A percentile compares a stretch with the other conserved stretches of the same genome.
Conservation (phyloP, 306 rosid genomes). For the Mimosa bimucronata region DNA sequence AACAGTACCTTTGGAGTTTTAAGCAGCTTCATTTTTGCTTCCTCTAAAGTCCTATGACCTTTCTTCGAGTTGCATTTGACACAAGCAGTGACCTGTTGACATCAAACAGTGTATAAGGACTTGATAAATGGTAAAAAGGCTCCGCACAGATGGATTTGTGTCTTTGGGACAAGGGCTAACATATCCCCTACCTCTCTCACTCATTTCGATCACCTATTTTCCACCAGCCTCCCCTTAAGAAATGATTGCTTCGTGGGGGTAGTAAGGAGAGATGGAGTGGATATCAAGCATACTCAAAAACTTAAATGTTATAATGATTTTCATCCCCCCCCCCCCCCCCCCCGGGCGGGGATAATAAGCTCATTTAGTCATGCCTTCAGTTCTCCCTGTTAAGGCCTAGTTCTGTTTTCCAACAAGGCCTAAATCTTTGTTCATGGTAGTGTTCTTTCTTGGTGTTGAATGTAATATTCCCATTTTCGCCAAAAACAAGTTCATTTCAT, state of each 20-base stretch:
- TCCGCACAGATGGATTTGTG: background rate
- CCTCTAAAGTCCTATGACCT: constrained; percentile 79
- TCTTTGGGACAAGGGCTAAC: background rate
- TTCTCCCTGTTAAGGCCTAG: background rate
- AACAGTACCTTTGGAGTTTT: constrained; percentile 78
- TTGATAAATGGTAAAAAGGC: constrained; percentile 3
- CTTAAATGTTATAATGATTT: background rate
- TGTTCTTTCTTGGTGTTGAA: background rate
- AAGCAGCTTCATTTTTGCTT: constrained; percentile 82
- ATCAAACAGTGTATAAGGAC: constrained; percentile 34
- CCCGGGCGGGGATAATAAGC: background rate
- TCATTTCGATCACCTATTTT: constrained; percentile 13
- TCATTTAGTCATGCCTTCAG: constrained; percentile 2
- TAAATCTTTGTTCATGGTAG: background rate
- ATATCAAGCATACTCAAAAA: constrained; percentile 2
- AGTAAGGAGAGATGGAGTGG: constrained; percentile 20
- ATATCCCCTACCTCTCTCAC: background rate
- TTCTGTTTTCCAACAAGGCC: background rate
- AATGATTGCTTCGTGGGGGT: constrained; percentile 1
- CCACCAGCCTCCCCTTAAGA: constrained; percentile 22
- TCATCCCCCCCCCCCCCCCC: too few species aligned
- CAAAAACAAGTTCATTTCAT: background rate
- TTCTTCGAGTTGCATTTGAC: constrained; percentile 83
- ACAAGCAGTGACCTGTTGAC: constrained; percentile 85
- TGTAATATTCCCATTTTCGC: background rate